phyloP scores from a whole-genome alignment of 345 rosid species.

The Citrus medica region DNA sequence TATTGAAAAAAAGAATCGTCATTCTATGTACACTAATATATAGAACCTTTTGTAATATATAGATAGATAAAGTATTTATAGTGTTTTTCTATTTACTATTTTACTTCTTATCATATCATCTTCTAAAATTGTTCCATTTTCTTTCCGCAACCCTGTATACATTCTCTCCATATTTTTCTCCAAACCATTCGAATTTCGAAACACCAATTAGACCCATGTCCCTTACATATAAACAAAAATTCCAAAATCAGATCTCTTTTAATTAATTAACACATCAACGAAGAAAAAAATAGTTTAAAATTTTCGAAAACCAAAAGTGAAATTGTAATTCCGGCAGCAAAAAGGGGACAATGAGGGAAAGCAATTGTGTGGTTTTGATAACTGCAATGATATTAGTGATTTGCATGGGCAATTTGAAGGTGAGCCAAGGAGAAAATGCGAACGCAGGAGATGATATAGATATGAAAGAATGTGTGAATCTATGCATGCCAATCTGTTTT shows the following conservation, averaged over 20 bases:
- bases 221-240: neutral
- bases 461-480: neutral
- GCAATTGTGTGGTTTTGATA: neutral
- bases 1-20: too few species aligned
- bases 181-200: neutral
- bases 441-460: neutral
- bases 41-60: too few species aligned
- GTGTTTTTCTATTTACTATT: too few species aligned
- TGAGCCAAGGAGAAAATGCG: neutral
- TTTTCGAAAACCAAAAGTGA: neutral
- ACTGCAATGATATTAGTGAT: neutral
- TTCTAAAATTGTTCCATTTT: neutral
- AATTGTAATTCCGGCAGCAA: too few species aligned
- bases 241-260: neutral
- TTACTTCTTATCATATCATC: too few species aligned
- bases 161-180: neutral
- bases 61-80: too few species aligned
- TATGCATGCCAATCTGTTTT: conserved; percentile 5
- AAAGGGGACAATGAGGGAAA: neutral
- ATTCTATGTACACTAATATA: too few species aligned
- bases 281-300: too few species aligned
- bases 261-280: neutral
- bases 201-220: too few species aligned
- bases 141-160: neutral
- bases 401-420: neutral